These are phyloP conservation scores for Cyamopsis tetragonoloba DNA, from an alignment of 306 rosid genomes.

Conservation along the genomic window DNA sequence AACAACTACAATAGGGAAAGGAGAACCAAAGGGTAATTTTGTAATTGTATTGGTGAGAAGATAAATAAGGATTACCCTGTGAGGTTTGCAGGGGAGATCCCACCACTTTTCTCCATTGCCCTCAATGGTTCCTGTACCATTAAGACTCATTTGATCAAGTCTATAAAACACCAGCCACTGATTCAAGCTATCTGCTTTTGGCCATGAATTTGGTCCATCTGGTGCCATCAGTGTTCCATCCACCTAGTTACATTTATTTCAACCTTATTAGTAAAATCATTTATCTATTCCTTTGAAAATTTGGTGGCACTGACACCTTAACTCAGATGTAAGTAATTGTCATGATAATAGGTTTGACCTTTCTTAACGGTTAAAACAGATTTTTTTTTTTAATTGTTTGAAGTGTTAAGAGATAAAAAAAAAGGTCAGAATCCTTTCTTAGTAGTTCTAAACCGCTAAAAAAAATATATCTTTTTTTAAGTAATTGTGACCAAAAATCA, in stretches of 20 bases:
- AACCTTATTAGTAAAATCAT: background rate
- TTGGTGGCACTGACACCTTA: too few species aligned
- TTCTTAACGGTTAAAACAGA: too few species aligned
- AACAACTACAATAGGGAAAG: background rate
- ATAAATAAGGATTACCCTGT: conserved; percentile 55
- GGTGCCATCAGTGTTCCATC: conserved; percentile 83
- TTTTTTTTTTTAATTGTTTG: too few species aligned
- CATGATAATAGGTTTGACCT: too few species aligned
- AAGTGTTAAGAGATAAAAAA: too few species aligned
- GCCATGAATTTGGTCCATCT: conserved; percentile 89
- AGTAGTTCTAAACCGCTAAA: too few species aligned
- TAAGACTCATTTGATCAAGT: conserved; percentile 69
- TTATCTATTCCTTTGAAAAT: too few species aligned
- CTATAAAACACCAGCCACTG: conserved; percentile 93
- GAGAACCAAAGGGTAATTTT: background rate
- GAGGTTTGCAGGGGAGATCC: conserved; percentile 98
- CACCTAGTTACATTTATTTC: conserved; percentile 44
- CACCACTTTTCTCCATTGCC: conserved; percentile 98
- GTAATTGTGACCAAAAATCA: too few species aligned
- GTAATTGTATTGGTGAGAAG: background rate
- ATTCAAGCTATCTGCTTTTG: conserved; percentile 54
- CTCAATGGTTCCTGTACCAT: conserved; percentile 85
- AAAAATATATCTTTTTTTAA: too few species aligned
- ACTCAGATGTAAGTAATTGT: too few species aligned
- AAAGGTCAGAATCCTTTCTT: too few species aligned